Conservation (phyloP, 208 protist species). For the Porcisia deanei region DNA sequence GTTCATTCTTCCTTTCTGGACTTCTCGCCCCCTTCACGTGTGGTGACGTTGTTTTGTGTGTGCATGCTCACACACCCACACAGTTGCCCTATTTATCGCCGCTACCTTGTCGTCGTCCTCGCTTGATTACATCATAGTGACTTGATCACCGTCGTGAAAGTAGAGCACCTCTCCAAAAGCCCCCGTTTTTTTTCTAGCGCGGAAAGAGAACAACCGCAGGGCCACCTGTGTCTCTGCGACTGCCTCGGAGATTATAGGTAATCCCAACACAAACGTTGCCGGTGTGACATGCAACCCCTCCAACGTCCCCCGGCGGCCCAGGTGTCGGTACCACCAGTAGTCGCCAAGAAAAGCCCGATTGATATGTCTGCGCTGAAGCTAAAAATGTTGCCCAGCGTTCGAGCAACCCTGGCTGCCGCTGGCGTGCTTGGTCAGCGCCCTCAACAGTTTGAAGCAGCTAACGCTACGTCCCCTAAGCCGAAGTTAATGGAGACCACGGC, state of each 20-base stretch:
- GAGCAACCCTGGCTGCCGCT: constrained; percentile 25
- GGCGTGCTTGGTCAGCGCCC: constrained; percentile 19
- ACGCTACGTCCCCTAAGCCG: constrained; percentile 37
- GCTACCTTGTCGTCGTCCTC: background rate
- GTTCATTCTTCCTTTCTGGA: background rate
- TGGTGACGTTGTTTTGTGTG: background rate
- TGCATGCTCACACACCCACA: background rate
- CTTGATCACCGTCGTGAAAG: background rate
- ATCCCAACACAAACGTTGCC: background rate
- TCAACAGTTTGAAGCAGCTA: constrained; percentile 32
- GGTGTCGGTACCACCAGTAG: constrained; percentile 41
- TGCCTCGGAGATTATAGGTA: background rate
- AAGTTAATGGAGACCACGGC: constrained; percentile 10
- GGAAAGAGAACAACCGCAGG: background rate
- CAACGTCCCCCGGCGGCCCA: constrained; percentile 22
- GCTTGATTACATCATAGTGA: background rate
- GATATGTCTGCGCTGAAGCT: constrained; percentile 47
- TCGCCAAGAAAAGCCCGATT: constrained; percentile 73
- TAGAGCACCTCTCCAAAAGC: background rate
- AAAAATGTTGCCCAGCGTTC: constrained; percentile 28
- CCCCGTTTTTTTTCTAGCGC: background rate
- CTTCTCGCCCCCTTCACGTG: background rate
- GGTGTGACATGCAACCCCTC: constrained; percentile 23
- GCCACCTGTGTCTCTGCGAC: background rate
- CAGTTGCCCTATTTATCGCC: background rate